phyloP scores from a whole-genome alignment of 306 rosid genomes.

The Cicer bijugum region DNA sequence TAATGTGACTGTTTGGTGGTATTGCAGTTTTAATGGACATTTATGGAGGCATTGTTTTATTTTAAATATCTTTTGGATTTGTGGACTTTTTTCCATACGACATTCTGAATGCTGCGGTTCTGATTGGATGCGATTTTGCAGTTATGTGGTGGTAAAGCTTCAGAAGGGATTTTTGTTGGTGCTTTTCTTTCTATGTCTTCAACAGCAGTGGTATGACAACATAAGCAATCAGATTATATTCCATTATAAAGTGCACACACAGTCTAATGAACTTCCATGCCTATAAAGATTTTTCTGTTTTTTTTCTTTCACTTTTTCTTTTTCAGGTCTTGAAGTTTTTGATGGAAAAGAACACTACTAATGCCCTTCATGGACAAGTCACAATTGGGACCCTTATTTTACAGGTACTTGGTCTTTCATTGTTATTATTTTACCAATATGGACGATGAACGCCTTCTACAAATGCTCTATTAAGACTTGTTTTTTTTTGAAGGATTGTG shows the following conservation, averaged over 20 bases:
- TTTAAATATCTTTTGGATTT: slow-evolving; percentile 27
- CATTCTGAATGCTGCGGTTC: slow-evolving; percentile 44
- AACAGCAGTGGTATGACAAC: slow-evolving; percentile 81
- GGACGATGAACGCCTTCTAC: slow-evolving; percentile 28
- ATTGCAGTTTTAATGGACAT: slow-evolving; percentile 22
- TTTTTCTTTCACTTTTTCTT: slow-evolving; percentile 20
- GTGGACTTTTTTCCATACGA: slow-evolving; percentile 46
- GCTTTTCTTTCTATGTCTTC: slow-evolving; percentile 94
- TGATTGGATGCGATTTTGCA: slow-evolving; percentile 59
- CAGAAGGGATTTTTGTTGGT: slow-evolving; percentile 94
- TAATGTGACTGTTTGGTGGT: slow-evolving; percentile 33
- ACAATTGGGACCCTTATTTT: slow-evolving; percentile 89
- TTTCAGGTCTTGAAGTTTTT: slow-evolving; percentile 85
- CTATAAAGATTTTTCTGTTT: slow-evolving; percentile 27
- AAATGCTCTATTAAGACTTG: slow-evolving; percentile 43
- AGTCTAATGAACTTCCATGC: slow-evolving; percentile 28
- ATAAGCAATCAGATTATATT: slow-evolving; percentile 37
- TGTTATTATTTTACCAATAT: slow-evolving; percentile 33
- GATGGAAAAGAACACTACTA: slow-evolving; percentile 83
- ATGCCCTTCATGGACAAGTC: slow-evolving; percentile 94
- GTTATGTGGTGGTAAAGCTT: slow-evolving; percentile 94
- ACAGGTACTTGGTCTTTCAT: slow-evolving; percentile 60
- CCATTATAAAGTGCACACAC: slow-evolving; percentile 14
- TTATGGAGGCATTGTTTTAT: slow-evolving; percentile 18
- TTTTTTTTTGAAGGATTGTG: slow-evolving; percentile 75